Evolutionary conservation across 371 early-diverging fungal genomes (phyloP).

Genomic region (Actinomucor elegans): DNA sequence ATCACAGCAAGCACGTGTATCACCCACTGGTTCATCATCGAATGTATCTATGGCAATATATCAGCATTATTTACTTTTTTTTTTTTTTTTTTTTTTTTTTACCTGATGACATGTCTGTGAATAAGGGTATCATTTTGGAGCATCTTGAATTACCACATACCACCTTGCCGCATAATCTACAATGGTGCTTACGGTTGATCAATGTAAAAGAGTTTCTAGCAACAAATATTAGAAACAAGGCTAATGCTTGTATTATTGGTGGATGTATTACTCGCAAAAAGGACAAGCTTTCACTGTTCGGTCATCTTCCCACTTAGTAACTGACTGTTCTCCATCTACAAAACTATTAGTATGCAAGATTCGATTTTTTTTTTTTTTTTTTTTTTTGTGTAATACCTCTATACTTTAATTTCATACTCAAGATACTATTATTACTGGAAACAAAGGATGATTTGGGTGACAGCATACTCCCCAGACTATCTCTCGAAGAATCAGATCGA

Average conservation of each 20-base stretch:
- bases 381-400: constrained; percentile 30
- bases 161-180: constrained; percentile 76
- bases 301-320: constrained; percentile 72
- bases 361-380: not conserved
- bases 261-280: constrained; percentile 56
- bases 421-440: constrained; percentile 41
- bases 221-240: too few species aligned
- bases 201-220: constrained; percentile 46
- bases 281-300: constrained; percentile 51
- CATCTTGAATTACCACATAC: constrained; percentile 66
- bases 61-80: not conserved
- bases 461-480: constrained; percentile 36
- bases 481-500: constrained; percentile 39
- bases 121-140: constrained; percentile 60
- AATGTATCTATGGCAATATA: constrained; percentile 25
- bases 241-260: too few species aligned
- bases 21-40: constrained; percentile 58
- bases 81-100: constrained; percentile 8
- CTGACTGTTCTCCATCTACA: constrained; percentile 60
- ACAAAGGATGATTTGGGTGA: constrained; percentile 36
- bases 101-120: constrained; percentile 57
- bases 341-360: not conserved
- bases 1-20: constrained; percentile 62
- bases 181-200: constrained; percentile 75
- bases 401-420: constrained; percentile 49